Evolutionary conservation across 371 early-diverging fungal species (phyloP), one percentile per base, ranked within the genome.

Genomic region (Mortierella sp.): DNA sequence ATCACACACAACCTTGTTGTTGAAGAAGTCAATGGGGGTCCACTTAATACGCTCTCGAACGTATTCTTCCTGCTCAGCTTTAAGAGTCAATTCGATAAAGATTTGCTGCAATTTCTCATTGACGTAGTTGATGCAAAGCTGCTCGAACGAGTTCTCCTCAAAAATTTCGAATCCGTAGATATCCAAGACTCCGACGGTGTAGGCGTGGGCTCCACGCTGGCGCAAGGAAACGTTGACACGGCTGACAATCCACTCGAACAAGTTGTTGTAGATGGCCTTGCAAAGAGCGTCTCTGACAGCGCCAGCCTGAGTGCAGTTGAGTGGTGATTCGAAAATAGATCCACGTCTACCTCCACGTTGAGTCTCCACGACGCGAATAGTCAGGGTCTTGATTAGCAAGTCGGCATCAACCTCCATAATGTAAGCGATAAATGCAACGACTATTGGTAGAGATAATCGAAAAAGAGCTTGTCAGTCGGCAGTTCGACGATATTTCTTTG

Each of bases 51-150:
- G 93, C 86, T 97, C 98, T n/a, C 93, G 90, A 36, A 96, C 95
- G 74, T 98, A 98, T 83, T 98, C 98, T 85, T 98, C 98, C 87
- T 98, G 98, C 85, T 99, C 99, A 0, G 97, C 93, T 84, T 96
- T 96, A 61, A 99, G 92, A n/a, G 99, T 96, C 70, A 98, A 87
- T 83, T 97, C 97, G 67, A 99, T 99, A 78, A 99, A 99, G 79
- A 99, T 99, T 83, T 99, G 99, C 83, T 99, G 99, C 72, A 99
- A 88, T 85, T 97, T 97, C 83, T 99, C 99, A 87, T 99, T 99
- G 67, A 99, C 99, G 74, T 99, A 99, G 88, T 99, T 99, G 88
- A 99, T 99, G 87, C 99, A 99, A 72, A 99, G 93, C 87, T 99
- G 99, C 85, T 99, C 99, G 86, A 99, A 99, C 63, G 96, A 97